A percentile compares a stretch with the other conserved stretches of the same genome.
Conservation (phyloP, 306 rosid species). For the Prinsepia uniflora region DNA sequence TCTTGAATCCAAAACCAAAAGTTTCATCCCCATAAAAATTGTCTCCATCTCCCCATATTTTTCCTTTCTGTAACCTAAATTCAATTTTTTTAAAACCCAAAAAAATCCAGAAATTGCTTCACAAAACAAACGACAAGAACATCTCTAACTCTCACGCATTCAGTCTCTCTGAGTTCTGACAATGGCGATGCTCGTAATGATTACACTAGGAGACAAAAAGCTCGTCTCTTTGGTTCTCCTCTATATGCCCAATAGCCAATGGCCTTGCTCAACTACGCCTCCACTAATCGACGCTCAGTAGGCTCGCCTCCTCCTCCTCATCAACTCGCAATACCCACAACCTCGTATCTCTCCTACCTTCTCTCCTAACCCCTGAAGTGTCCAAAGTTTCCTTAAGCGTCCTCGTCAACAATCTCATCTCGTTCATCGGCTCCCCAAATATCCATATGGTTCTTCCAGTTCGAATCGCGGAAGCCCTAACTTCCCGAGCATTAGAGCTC, state of each 20-base stretch:
- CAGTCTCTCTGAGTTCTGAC: not conserved
- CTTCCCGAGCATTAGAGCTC: constrained; percentile 11
- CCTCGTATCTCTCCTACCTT: constrained; percentile 34
- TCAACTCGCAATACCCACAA: constrained; percentile 24
- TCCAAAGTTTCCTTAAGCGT: constrained; percentile 45
- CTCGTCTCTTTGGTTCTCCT: constrained; percentile 59
- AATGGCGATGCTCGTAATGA: constrained; percentile 48
- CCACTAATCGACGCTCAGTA: constrained; percentile 57
- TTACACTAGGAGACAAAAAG: constrained; percentile 77
- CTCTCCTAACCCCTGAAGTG: constrained; percentile 38
- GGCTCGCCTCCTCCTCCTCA: constrained; percentile 35
- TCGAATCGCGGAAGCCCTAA: constrained; percentile 42
- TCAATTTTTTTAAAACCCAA: no score
- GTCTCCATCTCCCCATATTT: no score
- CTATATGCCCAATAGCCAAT: constrained; percentile 52
- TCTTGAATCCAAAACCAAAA: no score
- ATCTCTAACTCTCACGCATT: not conserved
- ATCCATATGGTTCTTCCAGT: constrained; percentile 37
- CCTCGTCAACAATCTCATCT: constrained; percentile 66
- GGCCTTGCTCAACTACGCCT: constrained; percentile 41
- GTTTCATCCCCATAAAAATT: no score
- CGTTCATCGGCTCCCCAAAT: constrained; percentile 26
- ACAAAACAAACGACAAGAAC: not conserved
- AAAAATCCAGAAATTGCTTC: no score
- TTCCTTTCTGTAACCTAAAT: no score